Evolutionary conservation across 352 stramenopile genomes (phyloP).

Genomic region (Aphanomyces stellatus): DNA sequence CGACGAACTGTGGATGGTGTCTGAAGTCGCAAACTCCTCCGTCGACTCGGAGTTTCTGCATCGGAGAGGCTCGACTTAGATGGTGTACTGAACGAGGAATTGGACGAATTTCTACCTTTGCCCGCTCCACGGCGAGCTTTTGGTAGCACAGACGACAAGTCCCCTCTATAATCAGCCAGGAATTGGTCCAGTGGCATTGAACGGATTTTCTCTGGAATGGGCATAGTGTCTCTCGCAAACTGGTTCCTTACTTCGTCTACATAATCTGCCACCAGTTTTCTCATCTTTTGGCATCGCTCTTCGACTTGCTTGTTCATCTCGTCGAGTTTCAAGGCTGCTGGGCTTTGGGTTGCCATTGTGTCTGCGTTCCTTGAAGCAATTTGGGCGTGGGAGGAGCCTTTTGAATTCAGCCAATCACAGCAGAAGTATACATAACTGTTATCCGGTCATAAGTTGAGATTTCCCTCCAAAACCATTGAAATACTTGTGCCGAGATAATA

Average conservation of each 20-base stretch:
- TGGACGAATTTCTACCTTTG: background rate
- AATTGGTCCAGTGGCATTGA: conserved; percentile 16
- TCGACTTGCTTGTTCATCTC: conserved; percentile 15
- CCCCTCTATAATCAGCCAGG: conserved; percentile 6
- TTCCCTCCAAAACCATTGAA: background rate
- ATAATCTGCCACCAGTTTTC: background rate
- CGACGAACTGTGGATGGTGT: conserved; percentile 16
- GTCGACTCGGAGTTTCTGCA: conserved; percentile 6
- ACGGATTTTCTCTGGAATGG: conserved; percentile 19
- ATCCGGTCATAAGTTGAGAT: background rate
- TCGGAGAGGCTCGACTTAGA: background rate
- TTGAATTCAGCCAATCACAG: background rate
- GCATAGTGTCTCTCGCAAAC: conserved; percentile 12
- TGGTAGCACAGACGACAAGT: conserved; percentile 1
- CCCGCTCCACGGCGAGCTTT: background rate
- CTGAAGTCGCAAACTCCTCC: conserved; percentile 2
- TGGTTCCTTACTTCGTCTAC: conserved; percentile 9
- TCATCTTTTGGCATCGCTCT: conserved; percentile 8
- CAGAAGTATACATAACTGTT: too few species aligned
- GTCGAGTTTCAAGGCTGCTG: background rate
- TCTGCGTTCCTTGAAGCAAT: background rate
- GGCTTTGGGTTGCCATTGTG: background rate
- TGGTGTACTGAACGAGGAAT: conserved; percentile 3
- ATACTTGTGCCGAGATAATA: background rate
- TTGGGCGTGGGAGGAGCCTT: background rate